Conservation (phyloP, 2,329 filamentous ascomycete species). For the Magnaporthiopsis rhizophila region DNA sequence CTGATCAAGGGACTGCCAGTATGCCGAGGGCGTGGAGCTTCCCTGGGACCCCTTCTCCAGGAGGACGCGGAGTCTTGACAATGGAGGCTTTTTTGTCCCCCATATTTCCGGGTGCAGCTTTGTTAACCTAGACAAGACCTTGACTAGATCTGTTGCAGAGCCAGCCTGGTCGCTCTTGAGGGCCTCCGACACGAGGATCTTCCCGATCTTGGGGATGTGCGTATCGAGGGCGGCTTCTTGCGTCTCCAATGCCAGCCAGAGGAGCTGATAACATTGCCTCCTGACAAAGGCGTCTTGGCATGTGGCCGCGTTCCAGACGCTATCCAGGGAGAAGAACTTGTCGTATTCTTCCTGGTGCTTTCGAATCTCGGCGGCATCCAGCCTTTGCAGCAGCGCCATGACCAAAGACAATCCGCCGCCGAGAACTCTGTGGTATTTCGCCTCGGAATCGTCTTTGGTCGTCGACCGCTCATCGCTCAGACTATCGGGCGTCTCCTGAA, state of each 20-base stretch:
- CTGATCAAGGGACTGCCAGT: conserved; percentile 61
- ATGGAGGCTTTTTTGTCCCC: conserved; percentile 54
- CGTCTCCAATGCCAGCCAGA: conserved; percentile 39
- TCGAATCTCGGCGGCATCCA: conserved; percentile 43
- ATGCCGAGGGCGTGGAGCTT: conserved; percentile 43
- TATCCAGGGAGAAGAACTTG: conserved; percentile 56
- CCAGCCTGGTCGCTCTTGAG: conserved; percentile 64
- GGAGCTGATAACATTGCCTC: conserved; percentile 41
- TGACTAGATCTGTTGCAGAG: conserved; percentile 64
- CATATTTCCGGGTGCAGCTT: conserved; percentile 60
- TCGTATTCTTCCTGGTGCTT: conserved; percentile 57
- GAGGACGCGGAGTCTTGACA: conserved; percentile 58
- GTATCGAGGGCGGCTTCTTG: conserved; percentile 37
- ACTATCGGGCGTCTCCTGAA: conserved; percentile 71
- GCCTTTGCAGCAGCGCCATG: conserved; percentile 40
- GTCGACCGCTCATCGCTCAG: conserved; percentile 85
- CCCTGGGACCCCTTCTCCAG: conserved; percentile 78
- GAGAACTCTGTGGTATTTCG: conserved; percentile 75
- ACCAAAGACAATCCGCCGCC: conserved; percentile 48
- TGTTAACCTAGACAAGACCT: conserved; percentile 60
- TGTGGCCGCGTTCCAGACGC: conserved; percentile 59
- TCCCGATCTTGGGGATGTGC: conserved; percentile 43
- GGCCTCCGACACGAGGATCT: conserved; percentile 62
- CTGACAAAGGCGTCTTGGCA: conserved; percentile 49
- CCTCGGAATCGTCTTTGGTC: conserved; percentile 73